Evolutionary conservation across 371 early-diverging fungal species (phyloP), one percentile per base, ranked within the genome.

Genomic region (Lichtheimia corymbifera): DNA sequence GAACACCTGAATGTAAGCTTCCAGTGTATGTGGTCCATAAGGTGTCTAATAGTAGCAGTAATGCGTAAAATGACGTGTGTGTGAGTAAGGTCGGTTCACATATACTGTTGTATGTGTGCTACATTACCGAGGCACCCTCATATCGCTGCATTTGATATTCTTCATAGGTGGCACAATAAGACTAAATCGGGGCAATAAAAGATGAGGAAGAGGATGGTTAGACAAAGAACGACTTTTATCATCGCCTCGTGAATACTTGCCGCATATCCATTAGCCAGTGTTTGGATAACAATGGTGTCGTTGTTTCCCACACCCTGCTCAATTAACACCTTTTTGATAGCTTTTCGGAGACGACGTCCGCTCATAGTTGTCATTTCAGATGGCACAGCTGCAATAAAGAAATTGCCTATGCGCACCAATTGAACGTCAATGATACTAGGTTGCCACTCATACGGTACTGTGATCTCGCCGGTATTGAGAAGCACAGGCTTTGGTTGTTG

Each of bases 71-170:
- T 22, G 22, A 22, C 22, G 22, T 22, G 22, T 22, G 22, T 22
- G 35, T 35, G 35, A 35, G 11, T 35, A 6, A 35, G 1, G 11
- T 35, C 11, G 35, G 1, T 35, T 11, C 11, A 6, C 28, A 28
- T 22, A 22, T 35, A 0, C 35, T 35, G 35, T 11, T 35, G 35
- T 35, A 35, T 35, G 2, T 24, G 42, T 15, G 41, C 45, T 3
- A 53, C 14, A 11, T 62, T 68, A 76, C 76, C 50, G 83, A 83
- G 2, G 79, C 89, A 9, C 81, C 89, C 74, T 89, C 89, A 61
- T 88, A 89, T 51, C 88, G 72, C 63, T 89, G 89, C 47, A 82
- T 72, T 51, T 81, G 75, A 52, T 88, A 88, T 62, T 88, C 89
- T 67, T 88, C 89, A 60, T 58, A 78, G 3, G 88, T 89, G 1